These are phyloP conservation scores for Trichoderma reesei DNA, from an alignment of 495 filamentous ascomycete species.

Conservation along the genomic window DNA sequence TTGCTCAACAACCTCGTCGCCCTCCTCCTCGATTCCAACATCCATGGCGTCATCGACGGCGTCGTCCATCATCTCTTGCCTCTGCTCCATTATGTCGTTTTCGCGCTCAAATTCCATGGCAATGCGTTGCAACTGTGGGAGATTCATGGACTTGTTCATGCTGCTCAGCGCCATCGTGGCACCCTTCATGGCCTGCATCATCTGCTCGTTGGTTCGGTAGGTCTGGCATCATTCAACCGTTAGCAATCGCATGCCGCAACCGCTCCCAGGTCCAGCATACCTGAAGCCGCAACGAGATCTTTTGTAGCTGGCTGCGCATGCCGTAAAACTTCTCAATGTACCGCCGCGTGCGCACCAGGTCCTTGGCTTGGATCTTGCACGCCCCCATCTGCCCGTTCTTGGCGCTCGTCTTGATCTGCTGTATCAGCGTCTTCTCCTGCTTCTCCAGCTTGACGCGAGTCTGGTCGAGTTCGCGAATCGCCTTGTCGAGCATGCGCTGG, in stretches of 20 bases:
- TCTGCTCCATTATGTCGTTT: constrained; percentile 98
- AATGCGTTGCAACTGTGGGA: constrained; percentile 88
- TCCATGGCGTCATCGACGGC: constrained; percentile 98
- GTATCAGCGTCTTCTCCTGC: constrained; percentile 92
- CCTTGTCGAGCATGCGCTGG: constrained; percentile 91
- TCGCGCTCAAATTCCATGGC: constrained; percentile 99
- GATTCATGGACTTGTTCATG: constrained; percentile 97
- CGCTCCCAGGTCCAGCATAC: constrained; percentile 29
- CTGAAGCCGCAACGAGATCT: constrained; percentile 90
- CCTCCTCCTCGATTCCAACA: constrained; percentile 78
- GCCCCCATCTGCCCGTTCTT: constrained; percentile 96
- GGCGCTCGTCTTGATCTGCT: constrained; percentile 94
- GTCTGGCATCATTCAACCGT: constrained; percentile 46
- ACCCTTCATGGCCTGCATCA: constrained; percentile 99
- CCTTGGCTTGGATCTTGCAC: constrained; percentile 95
- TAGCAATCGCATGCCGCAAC: constrained; percentile 14
- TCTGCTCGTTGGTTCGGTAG: constrained; percentile 94
- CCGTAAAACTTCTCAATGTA: constrained; percentile 98
- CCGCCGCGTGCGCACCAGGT: constrained; percentile 85
- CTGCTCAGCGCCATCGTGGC: constrained; percentile 83
- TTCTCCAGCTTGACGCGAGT: constrained; percentile 92
- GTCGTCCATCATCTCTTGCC: constrained; percentile 99
- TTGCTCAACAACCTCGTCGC: constrained; percentile 92
- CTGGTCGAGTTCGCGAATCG: constrained; percentile 88
- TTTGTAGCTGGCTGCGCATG: constrained; percentile 94